Conservation (phyloP, 352 stramenopile genomes). For the Pythium utonaiense region DNA sequence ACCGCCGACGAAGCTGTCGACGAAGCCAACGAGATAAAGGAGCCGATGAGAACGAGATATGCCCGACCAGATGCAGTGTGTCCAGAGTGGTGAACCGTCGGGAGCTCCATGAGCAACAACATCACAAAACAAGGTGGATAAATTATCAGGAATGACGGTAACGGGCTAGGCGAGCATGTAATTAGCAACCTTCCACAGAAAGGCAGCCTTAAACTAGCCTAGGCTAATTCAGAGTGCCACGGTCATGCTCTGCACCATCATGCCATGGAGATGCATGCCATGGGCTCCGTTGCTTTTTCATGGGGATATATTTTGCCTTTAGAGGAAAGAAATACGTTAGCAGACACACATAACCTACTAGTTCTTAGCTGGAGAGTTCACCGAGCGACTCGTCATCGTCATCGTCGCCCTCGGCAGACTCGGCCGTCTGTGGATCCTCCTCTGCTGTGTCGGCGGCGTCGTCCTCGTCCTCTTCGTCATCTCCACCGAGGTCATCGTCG, state of each 20-base stretch:
- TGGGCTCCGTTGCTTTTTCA: neutral
- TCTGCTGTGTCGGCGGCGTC: constrained; percentile 27
- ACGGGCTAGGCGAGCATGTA: no score
- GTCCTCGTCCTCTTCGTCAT: constrained; percentile 24
- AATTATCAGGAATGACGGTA: neutral
- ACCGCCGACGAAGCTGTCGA: no score
- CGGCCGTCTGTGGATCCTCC: constrained; percentile 24
- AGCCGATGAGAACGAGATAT: no score
- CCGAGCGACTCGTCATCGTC: constrained; percentile 20
- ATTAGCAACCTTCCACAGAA: no score
- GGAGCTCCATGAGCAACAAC: neutral
- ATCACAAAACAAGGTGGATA: neutral
- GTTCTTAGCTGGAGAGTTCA: constrained; percentile 22
- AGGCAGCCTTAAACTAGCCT: neutral
- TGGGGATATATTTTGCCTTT: neutral
- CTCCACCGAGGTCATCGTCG: constrained; percentile 20
- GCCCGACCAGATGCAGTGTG: no score
- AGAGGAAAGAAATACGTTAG: neutral
- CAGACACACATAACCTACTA: constrained; percentile 8
- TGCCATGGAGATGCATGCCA: no score
- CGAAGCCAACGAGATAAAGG: no score
- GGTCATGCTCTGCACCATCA: no score
- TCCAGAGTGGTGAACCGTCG: neutral
- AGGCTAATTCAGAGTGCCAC: neutral
- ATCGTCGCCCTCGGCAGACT: constrained; percentile 17